These are phyloP conservation scores for Fusarium protoensiforme DNA, from an alignment of 2,329 filamentous ascomycete genomes.

Conservation along the genomic window DNA sequence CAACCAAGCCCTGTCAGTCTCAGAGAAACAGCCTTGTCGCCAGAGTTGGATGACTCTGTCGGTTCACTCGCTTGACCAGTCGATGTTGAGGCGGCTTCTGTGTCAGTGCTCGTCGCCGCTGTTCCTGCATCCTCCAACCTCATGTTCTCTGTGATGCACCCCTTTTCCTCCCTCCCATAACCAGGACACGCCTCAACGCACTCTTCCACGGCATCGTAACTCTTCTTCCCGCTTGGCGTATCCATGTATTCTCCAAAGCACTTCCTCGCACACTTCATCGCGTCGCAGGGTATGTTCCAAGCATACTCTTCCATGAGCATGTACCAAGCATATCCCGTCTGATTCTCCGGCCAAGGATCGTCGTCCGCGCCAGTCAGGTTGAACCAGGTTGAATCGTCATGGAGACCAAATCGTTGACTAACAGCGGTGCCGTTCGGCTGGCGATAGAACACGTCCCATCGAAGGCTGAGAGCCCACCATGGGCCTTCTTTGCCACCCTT, in stretches of 20 bases:
- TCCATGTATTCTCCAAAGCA: neutral
- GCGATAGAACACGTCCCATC: neutral
- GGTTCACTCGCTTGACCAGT: neutral
- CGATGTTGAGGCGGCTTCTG: neutral
- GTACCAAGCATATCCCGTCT: neutral
- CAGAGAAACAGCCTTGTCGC: neutral
- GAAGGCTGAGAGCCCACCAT: neutral
- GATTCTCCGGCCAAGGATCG: neutral
- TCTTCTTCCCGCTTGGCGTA: neutral
- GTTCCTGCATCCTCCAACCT: neutral
- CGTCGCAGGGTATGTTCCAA: neutral
- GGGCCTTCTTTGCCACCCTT: neutral
- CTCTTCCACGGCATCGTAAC: neutral
- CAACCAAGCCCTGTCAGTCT: neutral
- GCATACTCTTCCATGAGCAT: neutral
- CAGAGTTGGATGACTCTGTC: neutral
- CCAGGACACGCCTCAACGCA: neutral
- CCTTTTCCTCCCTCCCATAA: neutral
- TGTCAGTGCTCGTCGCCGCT: neutral
- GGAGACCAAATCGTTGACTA: neutral
- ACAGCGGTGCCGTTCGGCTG: neutral
- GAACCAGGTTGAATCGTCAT: neutral
- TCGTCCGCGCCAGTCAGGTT: neutral
- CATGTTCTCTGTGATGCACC: neutral
- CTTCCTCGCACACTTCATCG: neutral